phyloP scores from a whole-genome alignment of 2,329 filamentous ascomycete genomes.

The Neoascochyta sp. region DNA sequence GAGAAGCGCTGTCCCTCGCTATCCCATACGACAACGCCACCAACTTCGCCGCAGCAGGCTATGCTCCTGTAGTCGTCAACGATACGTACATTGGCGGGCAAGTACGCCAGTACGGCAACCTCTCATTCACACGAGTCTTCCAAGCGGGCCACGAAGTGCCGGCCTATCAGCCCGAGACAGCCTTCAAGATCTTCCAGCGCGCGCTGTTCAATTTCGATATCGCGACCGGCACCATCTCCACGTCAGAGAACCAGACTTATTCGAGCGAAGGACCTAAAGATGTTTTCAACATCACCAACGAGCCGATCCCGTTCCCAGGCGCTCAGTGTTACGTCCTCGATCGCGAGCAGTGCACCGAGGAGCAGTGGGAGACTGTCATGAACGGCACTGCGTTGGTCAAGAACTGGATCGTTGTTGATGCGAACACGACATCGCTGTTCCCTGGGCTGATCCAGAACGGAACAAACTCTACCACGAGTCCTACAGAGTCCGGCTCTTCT shows the following conservation, averaged over 20 bases:
- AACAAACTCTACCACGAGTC: conserved; percentile 10
- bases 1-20: conserved; percentile 63
- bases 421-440: conserved; percentile 30
- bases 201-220: conserved; percentile 51
- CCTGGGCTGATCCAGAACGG: conserved; percentile 20
- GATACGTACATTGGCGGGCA: conserved; percentile 65
- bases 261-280: conserved; percentile 33
- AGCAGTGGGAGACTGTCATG: conserved; percentile 33
- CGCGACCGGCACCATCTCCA: conserved; percentile 51
- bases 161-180: conserved; percentile 47
- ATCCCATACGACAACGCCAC: conserved; percentile 52
- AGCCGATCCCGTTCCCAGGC: conserved; percentile 39
- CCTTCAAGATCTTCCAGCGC: conserved; percentile 53
- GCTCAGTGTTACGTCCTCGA: conserved; percentile 37
- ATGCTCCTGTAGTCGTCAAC: conserved; percentile 68
- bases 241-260: conserved; percentile 40
- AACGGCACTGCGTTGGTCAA: conserved; percentile 29
- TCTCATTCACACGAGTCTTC: conserved; percentile 52
- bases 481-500: background rate
- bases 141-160: conserved; percentile 53
- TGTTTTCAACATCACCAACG: conserved; percentile 46
- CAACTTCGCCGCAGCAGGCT: conserved; percentile 64
- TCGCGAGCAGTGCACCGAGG: conserved; percentile 24
- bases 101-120: conserved; percentile 72
- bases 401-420: conserved; percentile 36